Conservation (phyloP, 1,139 yeast species). For the Blastobotrys buckinghamii region DNA sequence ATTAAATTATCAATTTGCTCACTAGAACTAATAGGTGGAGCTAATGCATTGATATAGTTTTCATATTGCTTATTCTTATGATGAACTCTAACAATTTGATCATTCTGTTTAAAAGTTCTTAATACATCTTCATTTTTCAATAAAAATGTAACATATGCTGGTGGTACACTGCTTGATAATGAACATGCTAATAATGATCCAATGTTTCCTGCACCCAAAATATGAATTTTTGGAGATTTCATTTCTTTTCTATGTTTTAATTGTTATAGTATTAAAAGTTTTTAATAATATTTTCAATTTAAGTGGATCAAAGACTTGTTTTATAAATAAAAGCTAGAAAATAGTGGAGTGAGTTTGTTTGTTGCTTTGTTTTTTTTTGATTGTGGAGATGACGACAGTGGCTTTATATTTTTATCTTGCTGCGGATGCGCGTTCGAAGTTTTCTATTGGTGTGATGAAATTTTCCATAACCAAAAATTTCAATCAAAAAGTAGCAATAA, state of each 20-base stretch:
- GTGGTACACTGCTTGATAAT: conserved; percentile 29
- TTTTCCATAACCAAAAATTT: no score
- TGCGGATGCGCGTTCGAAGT: no score
- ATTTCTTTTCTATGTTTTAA: conserved; percentile 1
- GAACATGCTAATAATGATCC: conserved; percentile 36
- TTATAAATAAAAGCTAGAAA: no score
- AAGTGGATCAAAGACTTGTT: no score
- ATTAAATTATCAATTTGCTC: conserved; percentile 46
- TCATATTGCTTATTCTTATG: conserved; percentile 13
- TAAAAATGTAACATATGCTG: conserved; percentile 40
- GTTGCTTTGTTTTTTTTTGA: no score
- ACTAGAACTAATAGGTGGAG: conserved; percentile 4
- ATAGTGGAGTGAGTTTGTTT: no score
- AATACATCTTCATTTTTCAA: conserved; percentile 39
- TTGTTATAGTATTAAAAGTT: no score
- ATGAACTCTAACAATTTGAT: conserved; percentile 31
- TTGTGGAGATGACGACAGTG: no score
- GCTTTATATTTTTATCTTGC: no score
- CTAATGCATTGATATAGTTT: conserved; percentile 15
- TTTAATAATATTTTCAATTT: no score
- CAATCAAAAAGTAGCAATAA: no score
- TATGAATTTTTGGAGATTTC: conserved; percentile 23
- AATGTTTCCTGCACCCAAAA: conserved; percentile 37
- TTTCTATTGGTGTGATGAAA: no score
- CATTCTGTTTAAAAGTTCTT: conserved; percentile 38